A percentile compares a stretch with the other conserved stretches of the same genome.
Conservation (phyloP, 495 filamentous ascomycete genomes). For the Penicillium manginii region DNA sequence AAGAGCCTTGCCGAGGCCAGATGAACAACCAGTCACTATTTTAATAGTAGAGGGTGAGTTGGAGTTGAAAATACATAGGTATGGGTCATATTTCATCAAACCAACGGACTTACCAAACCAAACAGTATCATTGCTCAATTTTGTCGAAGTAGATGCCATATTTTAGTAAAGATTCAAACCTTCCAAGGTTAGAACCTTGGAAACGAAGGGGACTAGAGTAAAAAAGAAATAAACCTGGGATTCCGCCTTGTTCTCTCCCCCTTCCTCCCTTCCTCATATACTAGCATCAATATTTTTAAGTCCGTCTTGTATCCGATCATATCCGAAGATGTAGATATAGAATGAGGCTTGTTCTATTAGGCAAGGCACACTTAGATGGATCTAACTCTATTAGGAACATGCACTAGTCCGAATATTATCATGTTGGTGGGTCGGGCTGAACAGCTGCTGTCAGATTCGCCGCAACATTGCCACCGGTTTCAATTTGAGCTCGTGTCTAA, state of each 20-base stretch:
- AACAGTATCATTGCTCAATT: conserved; percentile 5
- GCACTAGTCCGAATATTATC: conserved; percentile 13
- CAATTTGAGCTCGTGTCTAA: neutral
- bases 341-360: neutral
- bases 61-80: neutral
- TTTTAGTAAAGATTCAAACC: neutral
- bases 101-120: conserved; percentile 18
- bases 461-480: neutral
- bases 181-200: too few species aligned
- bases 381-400: conserved; percentile 19
- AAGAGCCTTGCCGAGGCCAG: conserved; percentile 47
- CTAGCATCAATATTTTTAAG: neutral
- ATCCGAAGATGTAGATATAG: neutral
- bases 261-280: neutral
- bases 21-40: conserved; percentile 35
- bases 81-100: neutral
- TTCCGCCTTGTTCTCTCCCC: too few species aligned
- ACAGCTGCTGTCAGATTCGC: conserved; percentile 5
- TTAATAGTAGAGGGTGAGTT: too few species aligned
- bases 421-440: conserved; percentile 6
- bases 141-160: neutral
- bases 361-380: neutral
- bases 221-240: too few species aligned
- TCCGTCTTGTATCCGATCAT: neutral
- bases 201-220: too few species aligned